These are phyloP conservation scores for Paramecium pentaurelia DNA, from an alignment of 73 alveolate genomes.

Conservation along the genomic window DNA sequence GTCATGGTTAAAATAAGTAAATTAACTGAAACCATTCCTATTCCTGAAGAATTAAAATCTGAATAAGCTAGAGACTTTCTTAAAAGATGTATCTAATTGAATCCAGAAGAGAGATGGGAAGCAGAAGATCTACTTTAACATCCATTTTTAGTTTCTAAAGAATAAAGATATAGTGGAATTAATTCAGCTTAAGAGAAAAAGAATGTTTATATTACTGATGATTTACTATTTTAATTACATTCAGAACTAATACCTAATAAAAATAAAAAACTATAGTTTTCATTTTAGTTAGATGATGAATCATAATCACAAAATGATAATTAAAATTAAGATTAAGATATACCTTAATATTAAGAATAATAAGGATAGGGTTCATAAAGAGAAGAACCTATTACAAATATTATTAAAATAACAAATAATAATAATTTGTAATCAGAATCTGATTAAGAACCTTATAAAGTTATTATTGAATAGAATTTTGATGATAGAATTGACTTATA, in stretches of 20 bases:
- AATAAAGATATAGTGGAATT: not conserved
- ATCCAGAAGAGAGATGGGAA: conserved; percentile 71
- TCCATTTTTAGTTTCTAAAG: conserved; percentile 66
- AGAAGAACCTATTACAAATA: not conserved
- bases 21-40: conserved; percentile 61
- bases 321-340: too few species aligned
- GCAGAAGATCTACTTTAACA: conserved; percentile 70
- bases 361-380: not conserved
- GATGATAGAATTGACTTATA: not conserved
- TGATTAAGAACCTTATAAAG: not conserved
- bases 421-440: not conserved
- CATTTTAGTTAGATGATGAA: not conserved
- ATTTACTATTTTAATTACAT: not conserved
- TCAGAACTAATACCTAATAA: not conserved
- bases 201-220: not conserved
- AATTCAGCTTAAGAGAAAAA: not conserved
- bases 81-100: conserved; percentile 68
- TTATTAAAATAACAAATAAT: not conserved
- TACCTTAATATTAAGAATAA: not conserved
- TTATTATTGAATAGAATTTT: not conserved
- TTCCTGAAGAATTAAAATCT: conserved; percentile 71
- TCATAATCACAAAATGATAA: not conserved
- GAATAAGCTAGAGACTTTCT: conserved; percentile 72
- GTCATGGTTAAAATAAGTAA: conserved; percentile 58
- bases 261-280: not conserved